Evolutionary conservation across 768 basidiomycete genomes (phyloP), one percentile per base, ranked within the genome.

Genomic region (Leccinum disarticulatum): DNA sequence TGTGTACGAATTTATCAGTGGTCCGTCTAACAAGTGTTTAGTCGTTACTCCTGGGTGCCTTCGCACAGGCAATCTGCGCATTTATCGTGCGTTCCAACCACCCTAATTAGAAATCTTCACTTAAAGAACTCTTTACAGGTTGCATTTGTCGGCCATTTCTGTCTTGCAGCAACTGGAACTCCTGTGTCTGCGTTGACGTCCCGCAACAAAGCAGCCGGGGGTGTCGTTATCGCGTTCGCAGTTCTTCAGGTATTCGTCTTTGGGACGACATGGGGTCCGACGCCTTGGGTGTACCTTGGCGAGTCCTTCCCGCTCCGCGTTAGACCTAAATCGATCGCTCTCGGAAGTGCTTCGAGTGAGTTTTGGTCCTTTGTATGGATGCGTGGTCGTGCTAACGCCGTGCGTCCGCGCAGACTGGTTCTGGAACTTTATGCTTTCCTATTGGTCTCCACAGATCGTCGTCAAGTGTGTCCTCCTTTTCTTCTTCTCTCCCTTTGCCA

Each of bases 281-380:
- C 83, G 35, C 87, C 87, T 63, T 86, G 84, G 85, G 88, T 89
- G 6, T 89, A 89, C 66, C 81, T 90, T 33, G 88, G 88, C 54
- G 89, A 91, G 77, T 87, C 84, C 19, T 92, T 91, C 82, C 91
- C 90, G 14, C 83, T 92, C 25, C 85, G 89, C 51, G 87, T 93
- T 49, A 82, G 90, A 58, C 82, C 91, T 6, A 91, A 91, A 72
- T 78, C 82, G 63, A 91, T 92, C 67, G 90, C 90, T 0, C 77
- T 91, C n/a, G 88, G 88, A 9, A 87, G 86, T 46, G 81, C 81
- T 0, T 76, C 81, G 28, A 83, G 80, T 82, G 28, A 54, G 66
- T 36, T 17, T 22, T 30, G 51, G 22, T 55, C 14, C 27, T 11
- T 57, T 10, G 38, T 7, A n/a, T 27, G 17, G 4, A 27, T n/a